Percentiles rank a stretch among this genome's conserved stretches.
phyloP scores from a whole-genome alignment of 2,329 filamentous ascomycete species.

The Exophiala lecanii-corni region DNA sequence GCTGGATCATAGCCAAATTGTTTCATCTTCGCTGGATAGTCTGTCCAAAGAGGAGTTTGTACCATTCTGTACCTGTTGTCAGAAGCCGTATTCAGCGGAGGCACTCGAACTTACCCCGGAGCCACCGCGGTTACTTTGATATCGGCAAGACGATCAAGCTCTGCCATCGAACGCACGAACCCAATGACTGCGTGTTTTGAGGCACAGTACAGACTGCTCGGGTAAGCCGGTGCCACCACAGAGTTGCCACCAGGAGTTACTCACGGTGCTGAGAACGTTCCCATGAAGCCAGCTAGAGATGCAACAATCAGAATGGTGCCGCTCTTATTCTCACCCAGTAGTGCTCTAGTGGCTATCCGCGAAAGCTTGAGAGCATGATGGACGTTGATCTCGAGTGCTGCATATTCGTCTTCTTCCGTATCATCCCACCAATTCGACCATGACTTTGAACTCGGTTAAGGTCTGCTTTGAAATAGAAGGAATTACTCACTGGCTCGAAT shows the following conservation, averaged over 20 bases:
- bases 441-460: background rate
- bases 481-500: conserved; percentile 33
- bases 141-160: conserved; percentile 31
- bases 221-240: too few species aligned
- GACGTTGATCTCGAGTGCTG: conserved; percentile 33
- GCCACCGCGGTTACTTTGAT: conserved; percentile 33
- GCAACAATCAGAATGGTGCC: conserved; percentile 34
- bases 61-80: conserved; percentile 22
- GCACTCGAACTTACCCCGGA: conserved; percentile 27
- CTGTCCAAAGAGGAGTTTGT: conserved; percentile 29
- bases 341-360: conserved; percentile 30
- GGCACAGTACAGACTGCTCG: conserved; percentile 29
- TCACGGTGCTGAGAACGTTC: conserved; percentile 26
- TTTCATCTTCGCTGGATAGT: background rate
- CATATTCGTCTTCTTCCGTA: conserved; percentile 32
- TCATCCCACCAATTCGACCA: conserved; percentile 37
- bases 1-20: background rate
- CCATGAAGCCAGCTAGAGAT: conserved; percentile 32
- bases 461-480: too few species aligned
- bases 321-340: conserved; percentile 31
- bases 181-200: conserved; percentile 39
- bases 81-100: conserved; percentile 3
- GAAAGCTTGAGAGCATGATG: conserved; percentile 31
- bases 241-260: too few species aligned
- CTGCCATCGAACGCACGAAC: conserved; percentile 34